phyloP scores from a whole-genome alignment of 139 green algal species.

The Yamagishiella unicocca region DNA sequence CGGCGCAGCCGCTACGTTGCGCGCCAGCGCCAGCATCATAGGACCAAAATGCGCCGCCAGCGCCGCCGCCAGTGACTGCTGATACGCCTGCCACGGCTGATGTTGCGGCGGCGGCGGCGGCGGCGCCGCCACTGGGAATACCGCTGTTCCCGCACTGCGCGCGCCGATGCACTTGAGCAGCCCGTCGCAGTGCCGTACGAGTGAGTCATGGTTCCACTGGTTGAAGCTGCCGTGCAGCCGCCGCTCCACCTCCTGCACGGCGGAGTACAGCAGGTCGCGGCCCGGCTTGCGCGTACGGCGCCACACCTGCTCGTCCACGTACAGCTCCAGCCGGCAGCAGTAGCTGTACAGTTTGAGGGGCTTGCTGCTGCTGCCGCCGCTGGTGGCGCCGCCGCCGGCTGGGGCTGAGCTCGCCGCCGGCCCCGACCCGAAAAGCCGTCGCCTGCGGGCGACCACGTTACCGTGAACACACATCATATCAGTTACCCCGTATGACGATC shows the following conservation, averaged over 20 bases:
- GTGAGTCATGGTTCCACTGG: not conserved
- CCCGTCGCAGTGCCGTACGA: not conserved
- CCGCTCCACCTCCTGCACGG: conserved; percentile 55
- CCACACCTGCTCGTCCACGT: conserved; percentile 56
- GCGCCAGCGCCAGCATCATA: too few species aligned
- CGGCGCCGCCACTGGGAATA: too few species aligned
- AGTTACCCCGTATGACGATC: too few species aligned
- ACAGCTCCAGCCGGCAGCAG: conserved; percentile 76
- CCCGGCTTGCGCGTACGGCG: conserved; percentile 6
- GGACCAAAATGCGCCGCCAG: not conserved
- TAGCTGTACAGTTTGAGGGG: conserved; percentile 69
- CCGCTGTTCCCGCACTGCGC: not conserved
- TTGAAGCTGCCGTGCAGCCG: conserved; percentile 32
- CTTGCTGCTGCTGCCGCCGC: not conserved
- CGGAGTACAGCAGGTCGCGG: conserved; percentile 50
- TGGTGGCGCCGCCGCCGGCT: not conserved
- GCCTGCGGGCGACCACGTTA: too few species aligned
- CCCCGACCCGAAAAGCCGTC: too few species aligned
- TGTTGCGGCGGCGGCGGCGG: not conserved
- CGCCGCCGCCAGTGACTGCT: not conserved
- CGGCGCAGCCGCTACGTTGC: too few species aligned
- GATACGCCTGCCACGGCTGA: not conserved
- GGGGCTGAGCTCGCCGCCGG: too few species aligned
- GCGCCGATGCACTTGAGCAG: not conserved
- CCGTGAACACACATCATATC: too few species aligned